A percentile compares a stretch with the other conserved stretches of the same genome.
phyloP scores from a whole-genome alignment of 768 basidiomycete genomes.

The Mycena vulgaris region DNA sequence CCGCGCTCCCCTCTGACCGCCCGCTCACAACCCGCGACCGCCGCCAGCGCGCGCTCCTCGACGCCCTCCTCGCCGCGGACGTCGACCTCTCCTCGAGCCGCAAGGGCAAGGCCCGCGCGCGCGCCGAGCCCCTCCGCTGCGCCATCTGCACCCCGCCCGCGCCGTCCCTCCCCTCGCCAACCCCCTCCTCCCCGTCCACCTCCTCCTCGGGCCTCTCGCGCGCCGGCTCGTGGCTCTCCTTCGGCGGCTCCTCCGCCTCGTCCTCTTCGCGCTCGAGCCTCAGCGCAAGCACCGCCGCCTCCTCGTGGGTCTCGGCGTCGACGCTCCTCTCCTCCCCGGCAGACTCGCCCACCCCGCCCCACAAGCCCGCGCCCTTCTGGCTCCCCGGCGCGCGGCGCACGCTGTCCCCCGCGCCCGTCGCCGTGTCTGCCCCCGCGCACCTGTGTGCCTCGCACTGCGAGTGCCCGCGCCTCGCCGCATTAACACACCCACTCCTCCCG shows the following conservation, averaged over 20 bases:
- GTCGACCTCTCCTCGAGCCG: not conserved
- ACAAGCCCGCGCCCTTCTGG: constrained; percentile 18
- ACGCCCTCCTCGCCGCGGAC: constrained; percentile 23
- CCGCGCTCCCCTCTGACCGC: constrained; percentile 26
- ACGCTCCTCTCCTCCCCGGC: constrained; percentile 7
- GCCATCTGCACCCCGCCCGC: not conserved
- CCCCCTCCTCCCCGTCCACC: constrained; percentile 21
- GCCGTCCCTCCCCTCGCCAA: not conserved
- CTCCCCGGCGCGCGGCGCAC: constrained; percentile 34
- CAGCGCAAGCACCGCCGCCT: constrained; percentile 29
- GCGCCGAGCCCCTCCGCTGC: constrained; percentile 11
- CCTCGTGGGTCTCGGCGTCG: constrained; percentile 31
- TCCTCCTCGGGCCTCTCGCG: constrained; percentile 34
- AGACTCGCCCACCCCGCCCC: not conserved
- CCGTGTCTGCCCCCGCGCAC: not conserved
- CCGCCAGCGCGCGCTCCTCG: constrained; percentile 26
- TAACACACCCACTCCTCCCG: too few relatives aligned
- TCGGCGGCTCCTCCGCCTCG: constrained; percentile 26
- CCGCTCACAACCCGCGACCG: not conserved
- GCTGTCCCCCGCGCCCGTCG: constrained; percentile 13
- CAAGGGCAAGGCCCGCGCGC: constrained; percentile 30
- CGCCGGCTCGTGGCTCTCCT: constrained; percentile 39
- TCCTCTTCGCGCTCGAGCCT: constrained; percentile 27
- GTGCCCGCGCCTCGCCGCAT: not conserved
- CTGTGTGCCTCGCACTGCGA: not conserved